These are phyloP conservation scores for Microdochium trichocladiopsis DNA, from an alignment of 2,329 filamentous ascomycete genomes.

Conservation along the genomic window DNA sequence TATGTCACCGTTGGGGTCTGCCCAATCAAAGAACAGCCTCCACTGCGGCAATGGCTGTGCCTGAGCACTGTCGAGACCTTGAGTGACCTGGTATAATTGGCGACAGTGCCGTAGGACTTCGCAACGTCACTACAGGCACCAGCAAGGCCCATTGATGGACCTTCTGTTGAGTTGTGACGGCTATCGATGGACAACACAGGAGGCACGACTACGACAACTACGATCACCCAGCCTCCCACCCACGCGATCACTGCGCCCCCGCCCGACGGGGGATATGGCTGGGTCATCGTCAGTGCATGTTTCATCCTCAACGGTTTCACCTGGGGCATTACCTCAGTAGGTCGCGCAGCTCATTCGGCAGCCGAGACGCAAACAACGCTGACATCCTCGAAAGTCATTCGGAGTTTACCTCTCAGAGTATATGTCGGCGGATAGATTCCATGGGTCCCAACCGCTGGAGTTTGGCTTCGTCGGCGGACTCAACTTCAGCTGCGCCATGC, in stretches of 20 bases:
- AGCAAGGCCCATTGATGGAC: no score
- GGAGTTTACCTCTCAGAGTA: neutral
- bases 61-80: no score
- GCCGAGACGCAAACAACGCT: neutral
- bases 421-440: neutral
- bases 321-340: neutral
- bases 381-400: neutral
- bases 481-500: slow-evolving; percentile 1
- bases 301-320: neutral
- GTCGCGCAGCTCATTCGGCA: neutral
- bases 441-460: neutral
- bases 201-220: neutral
- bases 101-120: no score
- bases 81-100: no score
- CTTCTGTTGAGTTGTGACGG: no score
- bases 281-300: neutral
- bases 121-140: no score
- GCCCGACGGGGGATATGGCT: neutral
- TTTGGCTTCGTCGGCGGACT: neutral
- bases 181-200: neutral
- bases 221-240: neutral
- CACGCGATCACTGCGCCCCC: neutral
- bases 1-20: neutral
- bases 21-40: no score
- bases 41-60: no score